Conservation (phyloP, 257 asterid species). For the Pogostemon cablin region DNA sequence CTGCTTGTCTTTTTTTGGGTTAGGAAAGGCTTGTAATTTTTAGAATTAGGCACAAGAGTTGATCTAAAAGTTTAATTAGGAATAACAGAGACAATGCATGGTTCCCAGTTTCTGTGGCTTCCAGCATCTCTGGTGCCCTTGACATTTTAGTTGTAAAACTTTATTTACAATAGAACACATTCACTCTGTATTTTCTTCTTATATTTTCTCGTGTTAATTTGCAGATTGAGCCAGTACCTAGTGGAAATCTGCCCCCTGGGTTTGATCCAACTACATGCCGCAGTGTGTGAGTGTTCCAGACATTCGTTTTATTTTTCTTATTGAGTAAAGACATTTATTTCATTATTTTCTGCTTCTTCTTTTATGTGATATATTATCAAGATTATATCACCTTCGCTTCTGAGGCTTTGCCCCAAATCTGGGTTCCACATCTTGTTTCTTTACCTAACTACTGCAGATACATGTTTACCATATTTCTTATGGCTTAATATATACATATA, state of each 20-base stretch:
- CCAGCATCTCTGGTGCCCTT: conserved; percentile 5
- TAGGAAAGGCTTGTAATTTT: background rate
- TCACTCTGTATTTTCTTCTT: conserved; percentile 24
- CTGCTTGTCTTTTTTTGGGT: background rate
- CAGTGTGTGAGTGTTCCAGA: conserved; percentile 88
- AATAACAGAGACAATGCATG: background rate
- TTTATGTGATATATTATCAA: conserved; percentile 10
- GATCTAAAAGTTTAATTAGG: background rate
- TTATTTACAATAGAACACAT: background rate
- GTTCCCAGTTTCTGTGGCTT: background rate
- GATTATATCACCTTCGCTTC: background rate
- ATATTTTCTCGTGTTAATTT: conserved; percentile 34
- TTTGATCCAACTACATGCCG: conserved; percentile 98
- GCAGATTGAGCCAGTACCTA: conserved; percentile 97
- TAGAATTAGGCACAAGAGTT: background rate
- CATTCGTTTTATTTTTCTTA: conserved; percentile 11
- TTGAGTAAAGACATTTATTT: background rate
- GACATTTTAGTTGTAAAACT: background rate
- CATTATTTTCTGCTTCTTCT: background rate
- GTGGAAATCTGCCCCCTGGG: conserved; percentile 99
- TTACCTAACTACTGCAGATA: conserved; percentile 2
- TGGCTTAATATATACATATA: background rate
- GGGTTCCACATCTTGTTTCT: conserved; percentile 11
- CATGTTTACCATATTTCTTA: background rate
- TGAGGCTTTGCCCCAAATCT: conserved; percentile 2